Conservation (phyloP, 2,329 filamentous ascomycete species). For the Phyllosticta citriasiana region DNA sequence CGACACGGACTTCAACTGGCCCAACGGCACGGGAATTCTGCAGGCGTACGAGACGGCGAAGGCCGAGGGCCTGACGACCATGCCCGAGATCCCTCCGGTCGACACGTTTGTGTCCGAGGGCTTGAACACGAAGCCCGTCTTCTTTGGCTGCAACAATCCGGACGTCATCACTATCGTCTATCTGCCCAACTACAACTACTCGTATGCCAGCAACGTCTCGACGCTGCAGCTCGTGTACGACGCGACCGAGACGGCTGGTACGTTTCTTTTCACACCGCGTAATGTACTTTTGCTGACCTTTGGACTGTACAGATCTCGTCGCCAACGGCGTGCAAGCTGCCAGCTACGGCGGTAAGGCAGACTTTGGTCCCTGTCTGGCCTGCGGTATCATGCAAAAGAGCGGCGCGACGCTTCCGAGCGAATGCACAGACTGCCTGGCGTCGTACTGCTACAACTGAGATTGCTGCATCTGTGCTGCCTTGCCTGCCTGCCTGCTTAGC, state of each 20-base stretch:
- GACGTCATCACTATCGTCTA: slow-evolving; percentile 3
- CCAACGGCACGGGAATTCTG: slow-evolving; percentile 50
- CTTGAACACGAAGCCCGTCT: slow-evolving; percentile 50
- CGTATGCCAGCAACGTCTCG: slow-evolving; percentile 1
- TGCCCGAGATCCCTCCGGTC: slow-evolving; percentile 48
- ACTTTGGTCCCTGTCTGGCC: slow-evolving; percentile 1
- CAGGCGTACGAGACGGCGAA: slow-evolving; percentile 48
- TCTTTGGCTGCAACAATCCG: slow-evolving; percentile 45
- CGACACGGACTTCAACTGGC: slow-evolving; percentile 49
- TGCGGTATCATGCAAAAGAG: slow-evolving; percentile 8
- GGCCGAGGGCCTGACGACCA: slow-evolving; percentile 40
- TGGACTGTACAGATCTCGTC: not conserved
- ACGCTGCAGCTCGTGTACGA: slow-evolving; percentile 4
- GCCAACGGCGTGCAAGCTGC: slow-evolving; percentile 6
- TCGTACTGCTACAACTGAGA: slow-evolving; percentile 7
- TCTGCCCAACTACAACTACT: slow-evolving; percentile 7
- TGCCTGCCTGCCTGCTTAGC: too few relatives aligned
- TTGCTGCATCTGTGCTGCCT: too few relatives aligned
- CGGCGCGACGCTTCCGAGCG: slow-evolving; percentile 1
- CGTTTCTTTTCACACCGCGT: not conserved
- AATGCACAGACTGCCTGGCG: slow-evolving; percentile 1
- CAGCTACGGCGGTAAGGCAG: not conserved
- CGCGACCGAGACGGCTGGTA: not conserved
- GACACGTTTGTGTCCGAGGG: slow-evolving; percentile 48
- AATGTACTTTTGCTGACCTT: not conserved